phyloP scores from a whole-genome alignment of 148 eudicot genomes.

The Rhododendron henanense region DNA sequence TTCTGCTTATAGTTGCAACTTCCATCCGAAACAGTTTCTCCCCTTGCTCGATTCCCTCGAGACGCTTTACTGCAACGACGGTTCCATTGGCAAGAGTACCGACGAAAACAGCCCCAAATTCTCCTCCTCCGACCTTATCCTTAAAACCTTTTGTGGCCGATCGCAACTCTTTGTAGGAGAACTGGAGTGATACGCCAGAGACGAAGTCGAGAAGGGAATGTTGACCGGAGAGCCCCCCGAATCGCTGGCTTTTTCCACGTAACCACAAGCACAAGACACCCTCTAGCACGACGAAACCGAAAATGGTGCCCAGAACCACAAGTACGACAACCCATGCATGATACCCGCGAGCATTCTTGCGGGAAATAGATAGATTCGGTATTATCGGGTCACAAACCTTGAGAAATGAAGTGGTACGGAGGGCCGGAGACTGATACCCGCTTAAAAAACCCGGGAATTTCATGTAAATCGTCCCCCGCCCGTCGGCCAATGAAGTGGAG shows the following conservation, averaged over 20 bases:
- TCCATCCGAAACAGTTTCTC: no score
- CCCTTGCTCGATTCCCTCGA: no score
- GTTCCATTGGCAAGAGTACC: constrained; percentile 57
- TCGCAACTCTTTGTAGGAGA: constrained; percentile 63
- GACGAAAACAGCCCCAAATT: constrained; percentile 73
- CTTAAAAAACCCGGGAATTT: constrained; percentile 50
- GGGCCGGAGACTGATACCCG: constrained; percentile 64
- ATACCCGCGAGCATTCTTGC: constrained; percentile 17
- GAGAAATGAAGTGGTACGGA: constrained; percentile 78
- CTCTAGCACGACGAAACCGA: constrained; percentile 35
- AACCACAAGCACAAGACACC: constrained; percentile 75
- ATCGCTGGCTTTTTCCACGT: constrained; percentile 47
- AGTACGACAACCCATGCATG: constrained; percentile 53
- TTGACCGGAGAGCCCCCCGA: constrained; percentile 47
- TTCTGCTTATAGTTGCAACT: no score
- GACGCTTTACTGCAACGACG: constrained; percentile 63
- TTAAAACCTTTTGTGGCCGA: constrained; percentile 61
- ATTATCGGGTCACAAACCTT: constrained; percentile 55
- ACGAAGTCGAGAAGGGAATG: constrained; percentile 83
- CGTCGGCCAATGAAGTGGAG: constrained; percentile 61
- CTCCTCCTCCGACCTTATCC: constrained; percentile 86
- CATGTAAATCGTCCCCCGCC: constrained; percentile 52
- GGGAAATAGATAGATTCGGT: constrained; percentile 39
- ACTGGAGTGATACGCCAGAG: constrained; percentile 81
- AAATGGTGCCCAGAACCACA: constrained; percentile 41